Evolutionary conservation across 257 asterid genomes (phyloP), one percentile per base, ranked within the genome.

Genomic region (Primulina tabacum): DNA sequence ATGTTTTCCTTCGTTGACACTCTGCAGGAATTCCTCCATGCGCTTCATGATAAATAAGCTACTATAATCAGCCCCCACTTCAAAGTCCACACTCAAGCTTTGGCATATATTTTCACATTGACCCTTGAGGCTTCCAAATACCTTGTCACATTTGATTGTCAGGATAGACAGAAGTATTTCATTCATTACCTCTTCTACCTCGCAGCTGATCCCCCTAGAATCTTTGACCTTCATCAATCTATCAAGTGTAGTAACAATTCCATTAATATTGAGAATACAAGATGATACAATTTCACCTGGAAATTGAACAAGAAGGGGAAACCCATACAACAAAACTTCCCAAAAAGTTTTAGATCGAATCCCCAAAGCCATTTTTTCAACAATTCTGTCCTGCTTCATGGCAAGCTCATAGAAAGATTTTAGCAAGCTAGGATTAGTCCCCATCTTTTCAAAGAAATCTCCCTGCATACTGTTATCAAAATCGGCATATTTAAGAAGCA

Each of bases 291-390:
- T 72, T 75, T 84, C 97, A 71, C 88, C 74, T 5, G 79, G 74
- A 79, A 68, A 77, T 61, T 77, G 89, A 75, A 73, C 71, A 78
- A 82, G 84, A 14, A 24, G 26, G 1, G 99, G 96, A 78, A 94
- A 86, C 20, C 99, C 99, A 84, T 89, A 97, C 82, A 91, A 75
- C 20, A 71, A 77, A 73, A 87, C 71, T 79, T 88, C 88, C 97
- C 96, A 94, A 71, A 89, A 79, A 59, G 85, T 75, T 76, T 86
- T 83, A 29, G 89, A 79, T 63, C 83, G 90, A 77, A 80, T 65
- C 29, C 92, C 99, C 60, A 76, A 57, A 78, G 89, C 79, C 74
- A 85, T 67, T 75, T 80, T 89, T 60, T 85, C 93, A 68, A 88
- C 57, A 66, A 77, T 77, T 76, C 77, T 82, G 65, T 74, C 79